Percentiles rank a stretch among this genome's conserved stretches.
Conservation (phyloP, 352 stramenopile species). For the Bremia lactucae region DNA sequence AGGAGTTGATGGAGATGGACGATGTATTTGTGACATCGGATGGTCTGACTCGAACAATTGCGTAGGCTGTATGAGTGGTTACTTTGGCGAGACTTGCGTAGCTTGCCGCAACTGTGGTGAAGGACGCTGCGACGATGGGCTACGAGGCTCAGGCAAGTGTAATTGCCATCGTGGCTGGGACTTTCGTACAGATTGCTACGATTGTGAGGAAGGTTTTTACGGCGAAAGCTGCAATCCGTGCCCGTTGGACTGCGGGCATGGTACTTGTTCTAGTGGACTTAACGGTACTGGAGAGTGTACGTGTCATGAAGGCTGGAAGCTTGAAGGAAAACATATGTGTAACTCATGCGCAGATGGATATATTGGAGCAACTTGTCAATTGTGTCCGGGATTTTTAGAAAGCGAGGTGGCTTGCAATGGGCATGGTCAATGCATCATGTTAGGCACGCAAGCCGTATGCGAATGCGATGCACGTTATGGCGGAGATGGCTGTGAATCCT, state of each 20-base stretch:
- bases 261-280: slow-evolving; percentile 58
- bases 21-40: slow-evolving; percentile 75
- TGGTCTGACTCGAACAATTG: slow-evolving; percentile 86
- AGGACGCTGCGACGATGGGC: slow-evolving; percentile 70
- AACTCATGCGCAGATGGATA: slow-evolving; percentile 67
- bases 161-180: slow-evolving; percentile 79
- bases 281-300: slow-evolving; percentile 73
- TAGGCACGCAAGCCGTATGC: slow-evolving; percentile 41
- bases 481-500: slow-evolving; percentile 63
- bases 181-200: slow-evolving; percentile 60
- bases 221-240: slow-evolving; percentile 61
- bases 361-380: slow-evolving; percentile 52
- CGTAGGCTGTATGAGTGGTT: slow-evolving; percentile 77
- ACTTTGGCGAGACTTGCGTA: slow-evolving; percentile 63
- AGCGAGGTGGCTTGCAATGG: slow-evolving; percentile 60
- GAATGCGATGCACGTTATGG: slow-evolving; percentile 68
- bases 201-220: slow-evolving; percentile 77
- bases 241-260: slow-evolving; percentile 62
- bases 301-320: slow-evolving; percentile 63
- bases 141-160: slow-evolving; percentile 64
- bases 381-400: slow-evolving; percentile 68
- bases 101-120: slow-evolving; percentile 67
- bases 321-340: slow-evolving; percentile 52
- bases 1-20: slow-evolving; percentile 66
- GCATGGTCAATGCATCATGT: slow-evolving; percentile 55